A percentile compares a stretch with the other conserved stretches of the same genome.
These are phyloP conservation scores for Dittrichia graveolens DNA, from an alignment of 129 eudicot species.

Conservation along the genomic window DNA sequence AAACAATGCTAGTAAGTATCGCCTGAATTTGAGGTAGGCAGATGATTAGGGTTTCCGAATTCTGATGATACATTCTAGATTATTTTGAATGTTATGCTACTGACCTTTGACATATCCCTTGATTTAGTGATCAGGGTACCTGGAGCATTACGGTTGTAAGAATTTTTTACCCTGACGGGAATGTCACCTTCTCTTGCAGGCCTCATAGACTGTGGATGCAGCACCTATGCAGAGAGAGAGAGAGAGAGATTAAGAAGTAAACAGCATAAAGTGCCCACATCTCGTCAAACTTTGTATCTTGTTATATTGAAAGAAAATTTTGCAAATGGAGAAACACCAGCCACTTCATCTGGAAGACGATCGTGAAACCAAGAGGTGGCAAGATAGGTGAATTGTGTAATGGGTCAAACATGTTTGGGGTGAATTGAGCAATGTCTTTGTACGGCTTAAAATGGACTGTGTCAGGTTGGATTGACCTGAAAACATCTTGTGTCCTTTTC, in stretches of 20 bases:
- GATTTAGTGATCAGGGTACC: conserved; percentile 86
- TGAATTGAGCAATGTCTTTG: background rate
- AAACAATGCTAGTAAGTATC: conserved; percentile 83
- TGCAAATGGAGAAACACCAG: background rate
- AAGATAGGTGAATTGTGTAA: background rate
- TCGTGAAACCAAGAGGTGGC: background rate
- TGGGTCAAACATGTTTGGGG: background rate
- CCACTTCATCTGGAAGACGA: background rate
- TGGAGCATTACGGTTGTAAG: conserved; percentile 94
- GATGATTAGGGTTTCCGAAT: background rate
- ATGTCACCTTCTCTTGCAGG: conserved; percentile 97
- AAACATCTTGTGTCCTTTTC: background rate
- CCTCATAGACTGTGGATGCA: conserved; percentile 99
- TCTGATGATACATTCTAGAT: background rate
- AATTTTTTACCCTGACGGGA: conserved; percentile 96
- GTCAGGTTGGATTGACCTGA: background rate
- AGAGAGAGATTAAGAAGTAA: background rate
- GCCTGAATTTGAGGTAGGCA: conserved; percentile 46
- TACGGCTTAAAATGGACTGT: background rate
- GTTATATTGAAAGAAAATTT: conserved; percentile 1
- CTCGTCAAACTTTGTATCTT: background rate
- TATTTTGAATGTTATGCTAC: conserved; percentile 1
- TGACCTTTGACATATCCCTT: conserved; percentile 89
- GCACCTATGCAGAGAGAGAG: conserved; percentile 53
- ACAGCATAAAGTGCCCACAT: background rate